Base-by-base conservation (phyloP, 2,329 filamentous ascomycete genomes). In the Phialophora verrucosa region DNA sequence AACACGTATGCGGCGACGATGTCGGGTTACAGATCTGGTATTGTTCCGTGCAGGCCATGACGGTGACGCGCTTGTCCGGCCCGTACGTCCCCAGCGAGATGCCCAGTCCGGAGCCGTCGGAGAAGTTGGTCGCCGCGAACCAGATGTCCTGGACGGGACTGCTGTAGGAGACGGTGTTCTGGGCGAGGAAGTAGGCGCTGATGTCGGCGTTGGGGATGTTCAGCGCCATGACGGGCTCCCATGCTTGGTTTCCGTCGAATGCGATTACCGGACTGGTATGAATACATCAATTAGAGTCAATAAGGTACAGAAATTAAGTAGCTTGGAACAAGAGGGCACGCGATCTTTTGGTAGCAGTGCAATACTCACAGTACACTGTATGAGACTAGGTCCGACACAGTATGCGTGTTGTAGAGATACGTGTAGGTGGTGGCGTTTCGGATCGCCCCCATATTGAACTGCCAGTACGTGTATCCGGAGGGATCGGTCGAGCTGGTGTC, bases 21-120 rank as follows among this genome's bases (percentile, higher is more conserved):
- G n/a, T 54, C 14, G 50, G 50, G 25, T 54, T 54, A 23, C 50
- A 54, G n/a, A 54, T 54, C 50, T 54, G 50, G 50, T 54, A 29
- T 17, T 54, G 50, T n/a, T 54, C 50, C 50, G 50, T 54, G 4
- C 50, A 54, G 7, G 50, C 50, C 50, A 54, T 54, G 20, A 54
- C 50, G 6, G n/a, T 54, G 20, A 54, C 50, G 20, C 6, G 14
- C n/a, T 23, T 29, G 14, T 54, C 23, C 1, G 50, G 50, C 25
- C 50, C 50, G 50, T 54, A 54, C 1, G 25, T 23, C 12, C n/a
- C 25, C 20, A 54, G 50, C 12, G n/a, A 23, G 14, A 54, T 14
- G 50, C 20, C 25, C 50, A 25, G 6, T 5, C 25, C 50, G 25
- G 50, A 54, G n/a, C 25, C 50, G 25, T 54, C 25, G 50, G 25